A percentile compares a stretch with the other conserved stretches of the same genome.
These are phyloP conservation scores for Verticillium nubilum DNA, from an alignment of 2,329 filamentous ascomycete species.

Conservation along the genomic window DNA sequence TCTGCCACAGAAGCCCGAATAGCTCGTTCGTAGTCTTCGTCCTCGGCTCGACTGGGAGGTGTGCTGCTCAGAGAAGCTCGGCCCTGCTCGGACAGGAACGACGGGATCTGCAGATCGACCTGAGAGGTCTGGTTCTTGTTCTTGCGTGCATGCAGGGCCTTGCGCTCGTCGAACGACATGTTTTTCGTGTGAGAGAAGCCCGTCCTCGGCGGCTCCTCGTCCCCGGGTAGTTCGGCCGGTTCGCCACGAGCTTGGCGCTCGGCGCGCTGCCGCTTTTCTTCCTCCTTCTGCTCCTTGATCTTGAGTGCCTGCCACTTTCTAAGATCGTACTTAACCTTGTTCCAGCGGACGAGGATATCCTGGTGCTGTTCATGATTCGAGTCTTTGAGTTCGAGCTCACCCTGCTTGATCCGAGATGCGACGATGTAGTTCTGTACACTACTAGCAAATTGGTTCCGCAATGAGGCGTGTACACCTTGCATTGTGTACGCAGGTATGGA, in stretches of 20 bases:
- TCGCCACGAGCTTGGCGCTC: slow-evolving; percentile 7
- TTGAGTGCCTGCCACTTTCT: slow-evolving; percentile 53
- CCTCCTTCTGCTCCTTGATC: slow-evolving; percentile 35
- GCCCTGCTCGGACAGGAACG: not conserved
- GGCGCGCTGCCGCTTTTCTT: slow-evolving; percentile 17
- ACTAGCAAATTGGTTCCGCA: slow-evolving; percentile 64
- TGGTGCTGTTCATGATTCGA: slow-evolving; percentile 53
- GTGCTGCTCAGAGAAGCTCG: not conserved
- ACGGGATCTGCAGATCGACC: not conserved
- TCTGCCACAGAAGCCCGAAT: slow-evolving; percentile 64
- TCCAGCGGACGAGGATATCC: slow-evolving; percentile 62
- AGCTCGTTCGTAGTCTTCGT: slow-evolving; percentile 63
- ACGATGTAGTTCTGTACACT: slow-evolving; percentile 77
- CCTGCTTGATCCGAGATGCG: slow-evolving; percentile 69
- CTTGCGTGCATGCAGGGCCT: slow-evolving; percentile 42
- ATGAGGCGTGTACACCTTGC: slow-evolving; percentile 75
- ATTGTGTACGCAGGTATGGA: slow-evolving; percentile 75
- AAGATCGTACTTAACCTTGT: slow-evolving; percentile 53
- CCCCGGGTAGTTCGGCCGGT: slow-evolving; percentile 4
- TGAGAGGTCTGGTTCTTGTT: slow-evolving; percentile 15
- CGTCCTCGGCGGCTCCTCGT: slow-evolving; percentile 26
- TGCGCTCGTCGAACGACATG: slow-evolving; percentile 44
- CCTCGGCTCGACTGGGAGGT: slow-evolving; percentile 22
- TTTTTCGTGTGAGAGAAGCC: slow-evolving; percentile 45
- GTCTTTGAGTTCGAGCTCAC: slow-evolving; percentile 57